A percentile compares a stretch with the other conserved stretches of the same genome.
Conservation (phyloP, 2,329 filamentous ascomycete genomes). For the Verticillium alfalfae region DNA sequence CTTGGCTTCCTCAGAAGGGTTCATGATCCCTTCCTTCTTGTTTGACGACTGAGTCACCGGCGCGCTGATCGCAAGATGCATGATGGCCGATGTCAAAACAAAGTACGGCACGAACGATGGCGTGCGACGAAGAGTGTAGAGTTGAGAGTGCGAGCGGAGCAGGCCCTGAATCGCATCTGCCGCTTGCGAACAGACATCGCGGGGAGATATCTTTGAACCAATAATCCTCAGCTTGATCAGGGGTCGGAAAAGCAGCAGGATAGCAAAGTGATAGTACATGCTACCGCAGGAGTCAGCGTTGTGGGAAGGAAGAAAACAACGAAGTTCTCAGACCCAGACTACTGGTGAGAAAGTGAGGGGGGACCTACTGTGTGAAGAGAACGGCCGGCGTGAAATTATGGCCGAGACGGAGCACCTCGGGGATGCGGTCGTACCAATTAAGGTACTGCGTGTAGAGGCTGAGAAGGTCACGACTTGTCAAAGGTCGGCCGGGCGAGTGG, state of each 20-base stretch:
- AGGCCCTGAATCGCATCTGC: constrained; percentile 55
- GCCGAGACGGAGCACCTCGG: constrained; percentile 56
- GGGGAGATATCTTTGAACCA: constrained; percentile 56
- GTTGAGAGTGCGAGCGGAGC: constrained; percentile 49
- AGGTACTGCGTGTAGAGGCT: constrained; percentile 63
- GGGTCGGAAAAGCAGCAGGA: constrained; percentile 69
- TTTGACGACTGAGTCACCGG: constrained; percentile 15
- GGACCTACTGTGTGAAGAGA: constrained; percentile 65
- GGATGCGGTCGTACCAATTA: constrained; percentile 66
- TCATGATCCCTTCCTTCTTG: neutral
- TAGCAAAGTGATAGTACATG: constrained; percentile 67
- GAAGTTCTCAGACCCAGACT: no score
- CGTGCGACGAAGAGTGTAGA: constrained; percentile 53
- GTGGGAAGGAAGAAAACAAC: neutral
- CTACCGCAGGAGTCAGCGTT: constrained; percentile 24
- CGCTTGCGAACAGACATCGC: constrained; percentile 59
- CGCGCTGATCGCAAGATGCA: constrained; percentile 51
- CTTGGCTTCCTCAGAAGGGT: constrained; percentile 15
- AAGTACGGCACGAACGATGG: constrained; percentile 59
- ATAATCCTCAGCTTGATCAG: constrained; percentile 61
- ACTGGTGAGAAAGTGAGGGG: no score
- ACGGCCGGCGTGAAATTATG: constrained; percentile 70
- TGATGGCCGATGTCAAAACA: constrained; percentile 55
- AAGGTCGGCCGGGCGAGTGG: constrained; percentile 62
- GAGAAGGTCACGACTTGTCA: constrained; percentile 59